Evolutionary conservation across 2,329 filamentous ascomycete genomes (phyloP).

Genomic region (Sporothrix sp.): DNA sequence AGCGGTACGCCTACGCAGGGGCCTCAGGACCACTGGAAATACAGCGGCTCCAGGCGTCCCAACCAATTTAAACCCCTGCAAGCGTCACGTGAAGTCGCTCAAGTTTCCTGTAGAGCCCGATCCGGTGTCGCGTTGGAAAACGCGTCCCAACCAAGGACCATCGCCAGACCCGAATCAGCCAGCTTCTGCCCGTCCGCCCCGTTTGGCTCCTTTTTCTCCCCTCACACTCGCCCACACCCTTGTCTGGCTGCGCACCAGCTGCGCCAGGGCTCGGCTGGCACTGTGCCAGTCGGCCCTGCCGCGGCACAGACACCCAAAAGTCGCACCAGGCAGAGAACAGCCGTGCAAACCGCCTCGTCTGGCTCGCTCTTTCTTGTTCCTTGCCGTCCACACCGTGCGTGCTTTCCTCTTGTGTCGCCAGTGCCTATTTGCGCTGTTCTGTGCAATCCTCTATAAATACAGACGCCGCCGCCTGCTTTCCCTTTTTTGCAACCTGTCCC

Average conservation of each 20-base stretch:
- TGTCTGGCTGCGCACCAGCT: too few relatives aligned
- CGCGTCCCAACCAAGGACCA: neutral
- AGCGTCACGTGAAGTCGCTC: neutral
- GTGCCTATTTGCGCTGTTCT: neutral
- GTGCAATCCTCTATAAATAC: conserved; percentile 5
- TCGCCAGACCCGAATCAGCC: conserved; percentile 4
- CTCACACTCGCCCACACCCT: neutral
- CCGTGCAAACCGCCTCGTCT: neutral
- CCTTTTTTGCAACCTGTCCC: neutral
- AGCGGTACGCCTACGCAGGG: neutral
- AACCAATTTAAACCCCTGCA: neutral
- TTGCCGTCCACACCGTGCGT: neutral
- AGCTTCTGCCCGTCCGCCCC: neutral
- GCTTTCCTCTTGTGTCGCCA: neutral
- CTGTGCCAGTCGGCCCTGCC: neutral
- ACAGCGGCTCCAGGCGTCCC: neutral
- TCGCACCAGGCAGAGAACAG: conserved; percentile 4
- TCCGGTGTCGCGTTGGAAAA: neutral
- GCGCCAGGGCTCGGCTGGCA: neutral
- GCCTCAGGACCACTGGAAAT: neutral
- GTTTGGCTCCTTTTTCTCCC: neutral
- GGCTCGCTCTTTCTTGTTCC: neutral
- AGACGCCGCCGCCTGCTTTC: neutral
- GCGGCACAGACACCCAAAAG: neutral
- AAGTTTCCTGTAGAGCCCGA: neutral